These are phyloP conservation scores for Cytospora chrysosperma DNA, from an alignment of 2,329 filamentous ascomycete genomes.

Conservation along the genomic window DNA sequence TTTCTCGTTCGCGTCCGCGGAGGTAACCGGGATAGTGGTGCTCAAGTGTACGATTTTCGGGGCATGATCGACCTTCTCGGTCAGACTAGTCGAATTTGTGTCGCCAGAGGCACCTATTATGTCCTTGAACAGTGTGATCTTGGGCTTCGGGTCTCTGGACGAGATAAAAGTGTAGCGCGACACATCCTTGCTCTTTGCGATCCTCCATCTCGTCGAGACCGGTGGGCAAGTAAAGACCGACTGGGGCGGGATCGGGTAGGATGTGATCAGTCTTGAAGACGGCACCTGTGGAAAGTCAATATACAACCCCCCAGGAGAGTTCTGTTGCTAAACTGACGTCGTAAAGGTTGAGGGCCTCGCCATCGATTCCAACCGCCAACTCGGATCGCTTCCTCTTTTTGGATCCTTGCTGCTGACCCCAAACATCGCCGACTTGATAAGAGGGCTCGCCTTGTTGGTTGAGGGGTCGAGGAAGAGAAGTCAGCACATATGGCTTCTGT, in stretches of 20 bases:
- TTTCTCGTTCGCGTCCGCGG: constrained; percentile 29
- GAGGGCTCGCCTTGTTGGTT: constrained; percentile 45
- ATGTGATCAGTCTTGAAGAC: constrained; percentile 61
- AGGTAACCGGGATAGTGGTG: constrained; percentile 28
- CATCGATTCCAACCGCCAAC: constrained; percentile 61
- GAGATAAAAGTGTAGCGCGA: constrained; percentile 62
- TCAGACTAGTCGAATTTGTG: constrained; percentile 50
- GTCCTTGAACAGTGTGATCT: constrained; percentile 61
- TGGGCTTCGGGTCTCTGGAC: constrained; percentile 48
- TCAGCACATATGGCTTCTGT: constrained; percentile 63
- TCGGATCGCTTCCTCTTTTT: constrained; percentile 65
- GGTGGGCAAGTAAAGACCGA: constrained; percentile 62
- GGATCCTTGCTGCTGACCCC: constrained; percentile 55
- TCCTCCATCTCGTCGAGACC: constrained; percentile 56
- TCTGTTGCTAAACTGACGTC: constrained; percentile 46
- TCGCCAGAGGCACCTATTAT: constrained; percentile 50
- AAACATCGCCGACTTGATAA: constrained; percentile 61
- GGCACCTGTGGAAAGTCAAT: constrained; percentile 49
- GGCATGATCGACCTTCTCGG: constrained; percentile 42
- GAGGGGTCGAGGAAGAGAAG: constrained; percentile 57
- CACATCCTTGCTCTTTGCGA: constrained; percentile 46
- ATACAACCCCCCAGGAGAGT: constrained; percentile 4
- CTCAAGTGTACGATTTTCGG: constrained; percentile 45
- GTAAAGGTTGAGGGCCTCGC: constrained; percentile 65
- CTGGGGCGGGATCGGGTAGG: constrained; percentile 65